Evolutionary conservation across 1,284 basidiomycete species (phyloP), one percentile per base, ranked within the genome.

Genomic region (Crocinoboletus sp.): DNA sequence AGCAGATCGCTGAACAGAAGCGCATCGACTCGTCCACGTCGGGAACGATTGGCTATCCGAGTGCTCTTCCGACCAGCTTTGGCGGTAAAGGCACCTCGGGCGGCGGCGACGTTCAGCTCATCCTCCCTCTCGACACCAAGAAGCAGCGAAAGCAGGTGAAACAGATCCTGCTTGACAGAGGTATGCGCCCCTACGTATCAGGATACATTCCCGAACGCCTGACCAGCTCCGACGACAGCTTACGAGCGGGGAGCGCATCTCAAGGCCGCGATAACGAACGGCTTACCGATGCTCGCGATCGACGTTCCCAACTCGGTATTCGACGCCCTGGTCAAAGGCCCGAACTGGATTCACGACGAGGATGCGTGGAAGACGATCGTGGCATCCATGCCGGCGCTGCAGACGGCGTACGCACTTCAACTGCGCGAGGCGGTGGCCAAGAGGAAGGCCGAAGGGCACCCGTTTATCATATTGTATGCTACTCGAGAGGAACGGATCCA

Each of bases 1-100:
- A 83, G 16, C 78, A 86, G 49, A 81, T 89, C n/a, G 69, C 79
- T 0, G 84, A 89, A 54, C 86, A 88, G 65, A 84, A 80, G 58
- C 79, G 80, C 1, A 71, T 80, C n/a, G 87, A 89, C 53, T 61
- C 74, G 2, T 69, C 74, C 3, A 80, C 81, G 0, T 78, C 80
- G 8, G 81, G 80, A 5, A 76, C 76, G 3, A 63, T 71, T 0
- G 56, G 61, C 2, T 59, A 73, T 20, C 63, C 70, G 0, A 73
- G 78, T 22, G 54, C 52, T 19, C 56, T 56, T 31, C 64, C 53
- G 23, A 32, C 52, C 11, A 48, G 58, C 53, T 45, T 58, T 4
- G 55, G 67, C 0, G 58, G 65, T 10, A 82, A 78, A 56, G 80
- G 83, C 32, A 41, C 61, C 8, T 37, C 59, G 57, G 12, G 59